Conservation (phyloP, 225 moss, liverwort and hornwort genomes). For the Sphagnum tenellum region DNA sequence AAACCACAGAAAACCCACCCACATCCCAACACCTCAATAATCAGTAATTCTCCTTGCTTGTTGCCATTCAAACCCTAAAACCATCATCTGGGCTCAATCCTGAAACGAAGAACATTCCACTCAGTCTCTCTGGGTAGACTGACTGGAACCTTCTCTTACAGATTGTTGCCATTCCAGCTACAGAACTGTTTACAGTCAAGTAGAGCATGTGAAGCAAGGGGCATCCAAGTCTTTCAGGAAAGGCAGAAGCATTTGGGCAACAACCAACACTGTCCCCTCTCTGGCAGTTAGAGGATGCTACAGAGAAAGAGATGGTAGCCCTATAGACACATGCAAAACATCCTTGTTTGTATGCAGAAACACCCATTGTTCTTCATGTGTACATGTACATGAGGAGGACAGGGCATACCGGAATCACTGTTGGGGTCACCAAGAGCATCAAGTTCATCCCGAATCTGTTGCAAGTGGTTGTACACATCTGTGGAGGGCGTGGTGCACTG, state of each 20-base stretch:
- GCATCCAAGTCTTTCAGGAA: too few species aligned
- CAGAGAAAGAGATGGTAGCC: too few species aligned
- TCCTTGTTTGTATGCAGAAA: too few species aligned
- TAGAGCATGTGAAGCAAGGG: too few species aligned
- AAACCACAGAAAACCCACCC: not conserved
- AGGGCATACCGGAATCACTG: not conserved
- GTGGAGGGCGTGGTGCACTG: not conserved
- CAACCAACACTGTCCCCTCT: too few species aligned
- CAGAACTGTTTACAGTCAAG: too few species aligned
- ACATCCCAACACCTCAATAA: not conserved
- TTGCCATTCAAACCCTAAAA: not conserved
- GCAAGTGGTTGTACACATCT: slow-evolving; percentile 2
- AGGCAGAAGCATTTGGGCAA: too few species aligned
- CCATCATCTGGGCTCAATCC: not conserved
- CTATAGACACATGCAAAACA: too few species aligned
- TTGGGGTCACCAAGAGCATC: not conserved
- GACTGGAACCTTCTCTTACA: not conserved
- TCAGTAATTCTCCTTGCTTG: not conserved
- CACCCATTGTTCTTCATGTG: too few species aligned
- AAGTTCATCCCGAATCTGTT: slow-evolving; percentile 4
- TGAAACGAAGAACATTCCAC: not conserved
- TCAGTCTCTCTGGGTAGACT: not conserved
- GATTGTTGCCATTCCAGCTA: not conserved
- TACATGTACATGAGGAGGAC: too few species aligned
- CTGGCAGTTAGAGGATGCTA: too few species aligned